These are phyloP conservation scores for Diaporthe velutina DNA, from an alignment of 2,329 filamentous ascomycete genomes.

Conservation along the genomic window DNA sequence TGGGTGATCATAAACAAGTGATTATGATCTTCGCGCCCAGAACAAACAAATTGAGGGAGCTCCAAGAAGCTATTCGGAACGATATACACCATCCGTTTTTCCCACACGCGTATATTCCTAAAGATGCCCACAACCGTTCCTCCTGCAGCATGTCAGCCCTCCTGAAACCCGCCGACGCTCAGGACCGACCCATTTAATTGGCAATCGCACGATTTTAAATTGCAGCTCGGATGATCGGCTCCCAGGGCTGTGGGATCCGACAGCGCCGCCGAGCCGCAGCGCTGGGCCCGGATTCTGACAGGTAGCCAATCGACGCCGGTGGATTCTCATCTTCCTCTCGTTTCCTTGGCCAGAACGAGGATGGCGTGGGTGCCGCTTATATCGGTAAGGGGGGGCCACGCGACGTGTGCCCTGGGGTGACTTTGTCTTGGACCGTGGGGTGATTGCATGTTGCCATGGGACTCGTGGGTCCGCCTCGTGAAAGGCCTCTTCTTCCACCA, in stretches of 20 bases:
- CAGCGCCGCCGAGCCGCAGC: conserved; percentile 26
- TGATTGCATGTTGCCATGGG: conserved; percentile 7
- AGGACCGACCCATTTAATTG: conserved; percentile 34
- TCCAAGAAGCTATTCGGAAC: not conserved
- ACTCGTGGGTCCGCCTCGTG: not conserved
- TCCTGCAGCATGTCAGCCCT: conserved; percentile 29
- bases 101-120: not conserved
- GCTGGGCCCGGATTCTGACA: conserved; percentile 3
- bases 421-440: conserved; percentile 23
- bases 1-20: conserved; percentile 8
- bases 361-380: conserved; percentile 25
- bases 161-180: conserved; percentile 33
- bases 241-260: not conserved
- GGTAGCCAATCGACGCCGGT: conserved; percentile 28
- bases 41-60: not conserved
- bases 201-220: conserved; percentile 36
- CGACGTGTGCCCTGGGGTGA: conserved; percentile 10
- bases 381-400: conserved; percentile 25
- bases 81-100: not conserved
- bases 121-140: not conserved
- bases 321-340: not conserved
- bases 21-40: conserved; percentile 14
- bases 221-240: conserved; percentile 32
- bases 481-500: conserved; percentile 18
- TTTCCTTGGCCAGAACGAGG: conserved; percentile 9